Conservation (phyloP, 768 basidiomycete species). For the Serendipita sp. region DNA sequence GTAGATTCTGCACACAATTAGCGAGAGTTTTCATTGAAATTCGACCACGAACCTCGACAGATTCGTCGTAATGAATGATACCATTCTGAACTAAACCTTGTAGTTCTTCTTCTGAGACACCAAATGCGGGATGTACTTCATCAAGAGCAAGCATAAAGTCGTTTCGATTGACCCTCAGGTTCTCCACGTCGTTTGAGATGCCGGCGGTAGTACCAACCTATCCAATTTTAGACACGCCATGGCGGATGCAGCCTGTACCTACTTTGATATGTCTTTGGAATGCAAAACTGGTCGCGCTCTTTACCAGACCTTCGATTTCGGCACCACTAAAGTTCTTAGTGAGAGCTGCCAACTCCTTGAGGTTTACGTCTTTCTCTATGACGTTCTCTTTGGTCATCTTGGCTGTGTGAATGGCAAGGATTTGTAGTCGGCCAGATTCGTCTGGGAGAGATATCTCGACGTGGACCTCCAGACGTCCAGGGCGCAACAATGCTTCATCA, state of each 20-base stretch:
- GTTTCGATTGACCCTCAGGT: constrained; percentile 65
- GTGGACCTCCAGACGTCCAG: constrained; percentile 96
- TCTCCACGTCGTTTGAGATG: constrained; percentile 89
- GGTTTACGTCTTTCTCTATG: constrained; percentile 74
- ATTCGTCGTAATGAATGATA: constrained; percentile 71
- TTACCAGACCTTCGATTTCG: constrained; percentile 88
- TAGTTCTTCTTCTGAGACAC: constrained; percentile 94
- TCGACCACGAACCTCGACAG: constrained; percentile 44
- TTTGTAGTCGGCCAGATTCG: constrained; percentile 81
- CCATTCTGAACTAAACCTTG: constrained; percentile 89
- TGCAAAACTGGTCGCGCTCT: constrained; percentile 96
- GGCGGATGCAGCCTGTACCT: neutral
- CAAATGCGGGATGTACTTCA: constrained; percentile 92
- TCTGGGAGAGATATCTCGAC: constrained; percentile 99
- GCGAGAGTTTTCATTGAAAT: neutral
- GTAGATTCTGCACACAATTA: constrained; percentile 43
- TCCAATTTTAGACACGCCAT: neutral
- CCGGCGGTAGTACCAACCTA: constrained; percentile 91
- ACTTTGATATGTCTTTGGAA: constrained; percentile 95
- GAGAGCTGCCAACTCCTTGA: constrained; percentile 58
- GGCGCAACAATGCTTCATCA: constrained; percentile 91
- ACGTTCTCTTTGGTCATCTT: constrained; percentile 89
- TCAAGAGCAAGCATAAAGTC: constrained; percentile 87
- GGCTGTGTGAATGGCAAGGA: constrained; percentile 83
- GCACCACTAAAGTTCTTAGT: constrained; percentile 99